Evolutionary conservation across 2,329 filamentous ascomycete genomes (phyloP), one percentile per base, ranked within the genome.

Genomic region (Aspergillus sp.): DNA sequence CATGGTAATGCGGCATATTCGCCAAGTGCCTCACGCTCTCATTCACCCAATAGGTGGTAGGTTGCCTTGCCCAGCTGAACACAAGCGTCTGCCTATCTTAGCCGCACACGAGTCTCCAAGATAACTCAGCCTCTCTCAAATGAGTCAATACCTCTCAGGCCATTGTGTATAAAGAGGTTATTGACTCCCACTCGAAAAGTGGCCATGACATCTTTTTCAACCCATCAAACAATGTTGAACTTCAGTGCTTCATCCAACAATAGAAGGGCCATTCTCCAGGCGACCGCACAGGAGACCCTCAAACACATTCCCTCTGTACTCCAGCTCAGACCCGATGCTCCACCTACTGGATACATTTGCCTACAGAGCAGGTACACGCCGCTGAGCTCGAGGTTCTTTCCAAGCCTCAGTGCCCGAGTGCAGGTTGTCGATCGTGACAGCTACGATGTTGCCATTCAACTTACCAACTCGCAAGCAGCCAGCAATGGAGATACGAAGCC

Each of bases 361-460:
- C 70, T 73, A 35, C 68, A 75, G 21, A 67, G 72, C 31, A 69
- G 68, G 6, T 69, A 79, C 2, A 72, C 75, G 5, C 68, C 66
- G 0, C 75, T 86, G 12, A 67, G 75, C 17, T 57, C 70, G 1
- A 61, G 66, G 3, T 71, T 75, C 44, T 83, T 80, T 58, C 83
- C 84, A 1, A 66, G 64, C 40, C 64, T 68, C 56, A 64, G 53
- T 19, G 73, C 73, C 15, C 65, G 66, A 37, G 70, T 88, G 63
- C 75, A 73, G 52, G 80, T 88, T 39, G 64, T 86, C 55, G 80
- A 86, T 63, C 76, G 78, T 17, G 86, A 89, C 64, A 82, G 81
- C 0, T 79, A 86, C 63, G 82, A 86, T 63, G 81, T 79, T 2
- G 86, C 84, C 6, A 75, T 85, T 44, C 66, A 64, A 4, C 64